Evolutionary conservation across 371 early-diverging fungal genomes (phyloP), one percentile per base, ranked within the genome.

Genomic region (Sporodiniella umbellata): DNA sequence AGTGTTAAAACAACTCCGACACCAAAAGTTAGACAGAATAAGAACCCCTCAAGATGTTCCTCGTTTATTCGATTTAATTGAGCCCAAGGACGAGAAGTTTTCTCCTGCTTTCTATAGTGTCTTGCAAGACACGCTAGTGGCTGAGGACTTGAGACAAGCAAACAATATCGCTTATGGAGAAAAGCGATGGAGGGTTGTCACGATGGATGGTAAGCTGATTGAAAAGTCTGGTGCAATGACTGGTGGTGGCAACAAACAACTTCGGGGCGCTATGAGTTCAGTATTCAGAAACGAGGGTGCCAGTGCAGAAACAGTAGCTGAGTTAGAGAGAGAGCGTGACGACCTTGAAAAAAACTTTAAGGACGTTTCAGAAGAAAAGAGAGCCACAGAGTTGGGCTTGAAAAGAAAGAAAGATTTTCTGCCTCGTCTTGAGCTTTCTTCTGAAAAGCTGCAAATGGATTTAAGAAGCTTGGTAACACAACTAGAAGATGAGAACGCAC

Each of bases 181-280:
- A 23, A 78, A 81, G 15, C 86, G 98, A 28, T 90, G 86, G 81
- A 81, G 98, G 38, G 98, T 99, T 0, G 99, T 99, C 0, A 99
- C 99, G 1, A 60, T 99, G 48, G 93, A 92, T 51, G 99, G 99
- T 3, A 86, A 96, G 54, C 60, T 99, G 39, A 94, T 99, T 56
- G 99, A 99, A 51, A 85, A 81, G 25, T 88, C 92, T 0, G 99
- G 99, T 59, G 89, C 99, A 6, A 97, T 99, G 98, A 87, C 89
- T 15, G 99, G 99, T 60, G 99, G 99, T 56, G 95, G 94, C 15
- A 88, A 80, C 22, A 71, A 70, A 26, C 78, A 71, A 2, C 65
- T 61, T 26, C 85, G 80, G 14, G 96, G 96, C 11, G 93, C 88
- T 17, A 96, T 95, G 96, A 81, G 87, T 64, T 88, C 89, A 7